A percentile compares a stretch with the other conserved stretches of the same genome.
These are phyloP conservation scores for Lotmaria passim DNA, from an alignment of 208 protist species.

Conservation along the genomic window DNA sequence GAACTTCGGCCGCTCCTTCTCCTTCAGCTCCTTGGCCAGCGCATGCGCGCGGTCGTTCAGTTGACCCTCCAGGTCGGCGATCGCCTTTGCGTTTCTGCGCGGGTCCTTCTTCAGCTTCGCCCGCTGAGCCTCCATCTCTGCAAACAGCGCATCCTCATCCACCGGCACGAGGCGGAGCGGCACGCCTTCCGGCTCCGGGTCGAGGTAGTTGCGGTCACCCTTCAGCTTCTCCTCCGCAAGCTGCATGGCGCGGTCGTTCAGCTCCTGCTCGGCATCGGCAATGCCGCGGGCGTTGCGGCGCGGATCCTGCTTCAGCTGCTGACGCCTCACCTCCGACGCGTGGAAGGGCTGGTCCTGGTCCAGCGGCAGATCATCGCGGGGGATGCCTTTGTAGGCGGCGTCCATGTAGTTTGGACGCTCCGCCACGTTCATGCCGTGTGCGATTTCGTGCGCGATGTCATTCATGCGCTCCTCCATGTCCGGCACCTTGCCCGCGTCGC, in stretches of 20 bases:
- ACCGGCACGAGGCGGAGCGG: slow-evolving; percentile 60
- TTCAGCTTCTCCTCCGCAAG: slow-evolving; percentile 54
- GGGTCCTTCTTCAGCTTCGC: slow-evolving; percentile 66
- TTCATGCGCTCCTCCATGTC: slow-evolving; percentile 76
- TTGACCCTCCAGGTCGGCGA: slow-evolving; percentile 55
- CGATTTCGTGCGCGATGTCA: slow-evolving; percentile 68
- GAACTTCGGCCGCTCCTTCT: slow-evolving; percentile 63
- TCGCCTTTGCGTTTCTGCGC: slow-evolving; percentile 45
- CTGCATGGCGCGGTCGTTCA: slow-evolving; percentile 68
- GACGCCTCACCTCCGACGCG: slow-evolving; percentile 59
- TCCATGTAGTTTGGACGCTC: slow-evolving; percentile 70
- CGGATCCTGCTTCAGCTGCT: slow-evolving; percentile 70
- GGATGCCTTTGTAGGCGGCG: slow-evolving; percentile 61
- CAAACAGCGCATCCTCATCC: slow-evolving; percentile 52
- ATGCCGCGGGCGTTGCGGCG: slow-evolving; percentile 60
- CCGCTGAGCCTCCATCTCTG: slow-evolving; percentile 56
- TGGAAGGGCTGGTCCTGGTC: slow-evolving; percentile 68
- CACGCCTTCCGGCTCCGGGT: slow-evolving; percentile 67
- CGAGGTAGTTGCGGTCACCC: slow-evolving; percentile 66
- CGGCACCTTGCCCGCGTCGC: slow-evolving; percentile 41
- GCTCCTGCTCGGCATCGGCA: slow-evolving; percentile 51
- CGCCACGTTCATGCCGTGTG: slow-evolving; percentile 64
- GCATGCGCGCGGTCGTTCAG: slow-evolving; percentile 68
- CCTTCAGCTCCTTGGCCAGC: slow-evolving; percentile 61
- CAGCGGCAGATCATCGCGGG: slow-evolving; percentile 58